phyloP scores from a whole-genome alignment of 768 basidiomycete species.

The Asterophora lycoperdoides region DNA sequence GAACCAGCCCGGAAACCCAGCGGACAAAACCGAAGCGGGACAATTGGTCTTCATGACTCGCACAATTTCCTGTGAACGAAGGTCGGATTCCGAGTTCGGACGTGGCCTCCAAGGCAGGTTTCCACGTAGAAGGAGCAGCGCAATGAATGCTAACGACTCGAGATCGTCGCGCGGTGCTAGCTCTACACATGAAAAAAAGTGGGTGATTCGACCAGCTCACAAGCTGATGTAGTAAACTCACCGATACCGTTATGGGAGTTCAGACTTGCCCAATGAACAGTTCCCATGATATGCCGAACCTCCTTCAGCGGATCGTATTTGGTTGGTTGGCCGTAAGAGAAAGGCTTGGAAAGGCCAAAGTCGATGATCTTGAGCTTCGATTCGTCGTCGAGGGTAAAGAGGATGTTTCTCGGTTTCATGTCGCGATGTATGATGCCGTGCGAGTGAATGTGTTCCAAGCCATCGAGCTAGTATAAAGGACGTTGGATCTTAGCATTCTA shows the following conservation, averaged over 20 bases:
- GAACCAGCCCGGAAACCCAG: slow-evolving; percentile 20
- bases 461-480: slow-evolving; percentile 22
- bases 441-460: slow-evolving; percentile 27
- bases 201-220: too few relatives aligned
- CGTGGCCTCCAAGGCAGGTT: slow-evolving; percentile 30
- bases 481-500: slow-evolving; percentile 5
- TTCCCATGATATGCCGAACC: slow-evolving; percentile 21
- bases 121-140: slow-evolving; percentile 54
- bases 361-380: slow-evolving; percentile 26
- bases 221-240: slow-evolving; percentile 15
- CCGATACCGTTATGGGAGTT: slow-evolving; percentile 29
- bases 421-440: slow-evolving; percentile 32
- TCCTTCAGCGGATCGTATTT: slow-evolving; percentile 23
- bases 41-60: slow-evolving; percentile 13
- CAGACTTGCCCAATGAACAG: slow-evolving; percentile 30
- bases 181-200: slow-evolving; percentile 15
- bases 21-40: slow-evolving; percentile 13
- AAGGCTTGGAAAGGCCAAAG: slow-evolving; percentile 25
- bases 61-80: slow-evolving; percentile 17
- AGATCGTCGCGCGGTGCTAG: slow-evolving; percentile 46
- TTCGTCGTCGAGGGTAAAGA: slow-evolving; percentile 20
- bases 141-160: slow-evolving; percentile 51
- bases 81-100: slow-evolving; percentile 8
- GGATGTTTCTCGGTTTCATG: slow-evolving; percentile 34
- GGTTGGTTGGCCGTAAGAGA: slow-evolving; percentile 13